Evolutionary conservation across 139 green algal genomes (phyloP), one percentile per base, ranked within the genome.

Genomic region (Monoraphidium neglectum): DNA sequence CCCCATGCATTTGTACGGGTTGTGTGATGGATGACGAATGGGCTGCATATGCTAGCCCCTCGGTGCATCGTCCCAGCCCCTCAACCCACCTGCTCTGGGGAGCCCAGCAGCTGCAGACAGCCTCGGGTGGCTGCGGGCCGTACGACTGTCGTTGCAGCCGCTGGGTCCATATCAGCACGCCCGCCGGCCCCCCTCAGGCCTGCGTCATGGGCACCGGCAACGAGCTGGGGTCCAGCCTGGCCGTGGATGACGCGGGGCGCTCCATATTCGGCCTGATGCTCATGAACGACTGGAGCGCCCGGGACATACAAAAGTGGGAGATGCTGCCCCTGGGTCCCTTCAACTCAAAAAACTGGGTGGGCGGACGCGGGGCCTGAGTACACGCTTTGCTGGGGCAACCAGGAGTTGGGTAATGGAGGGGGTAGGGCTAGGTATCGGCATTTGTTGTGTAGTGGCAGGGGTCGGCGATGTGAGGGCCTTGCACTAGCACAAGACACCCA

Each of bases 291-390:
- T 99, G 95, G 95, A 95, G 86, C 69, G 93, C 95, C 1, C 83
- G 95, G 1, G 95, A 99, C 83, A 89, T 98, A 2, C 95, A 99
- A 83, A 85, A 86, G 59, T 99, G 93, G 93, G 95, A 99, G 90
- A 93, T 90, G 33, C 86, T 95, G 40, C 95, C 95, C 0, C 82
- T 99, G 43, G 95, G 95, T 4, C 95, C 95, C 24, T 99, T 99
- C 83, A 93, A 89, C 57, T 80, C 76, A 63, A 99, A 99, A 68
- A 98, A 96, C 78, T 99, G 84, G 70, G 92, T 95, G 66, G 72
- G 82, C 26, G 28, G 5, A 8, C 8, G 43, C 43, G 8, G 43
- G 8, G 43, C 8, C 43, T n/a, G 35, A 6, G 26, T 40, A 15
- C 43, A 10, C 16, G 61, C 5, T 40, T 37, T 33, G 12, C 2